Conservation (phyloP, 306 rosid genomes). For the Canavalia ensiformis region DNA sequence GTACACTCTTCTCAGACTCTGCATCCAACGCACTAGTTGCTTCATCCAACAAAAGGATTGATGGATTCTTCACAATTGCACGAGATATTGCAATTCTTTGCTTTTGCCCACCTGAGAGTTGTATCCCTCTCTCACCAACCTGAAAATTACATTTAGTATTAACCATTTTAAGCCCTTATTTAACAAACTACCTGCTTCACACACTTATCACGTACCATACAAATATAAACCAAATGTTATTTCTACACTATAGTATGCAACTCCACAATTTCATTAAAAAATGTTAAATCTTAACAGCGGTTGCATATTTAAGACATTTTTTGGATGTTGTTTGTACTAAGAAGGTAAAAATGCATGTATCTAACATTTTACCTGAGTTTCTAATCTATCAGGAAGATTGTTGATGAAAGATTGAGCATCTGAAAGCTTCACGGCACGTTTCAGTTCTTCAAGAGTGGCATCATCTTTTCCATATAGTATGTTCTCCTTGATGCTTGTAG, state of each 20-base stretch:
- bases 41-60: constrained; percentile 85
- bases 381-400: constrained; percentile 92
- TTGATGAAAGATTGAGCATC: constrained; percentile 87
- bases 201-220: not conserved
- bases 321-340: no score
- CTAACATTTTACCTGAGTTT: constrained; percentile 76
- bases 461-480: constrained; percentile 90
- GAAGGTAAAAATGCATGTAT: constrained; percentile 7
- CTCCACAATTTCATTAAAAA: not conserved
- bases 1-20: constrained; percentile 96
- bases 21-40: constrained; percentile 97
- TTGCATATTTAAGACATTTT: not conserved
- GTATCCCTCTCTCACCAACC: constrained; percentile 99
- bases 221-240: not conserved
- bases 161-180: not conserved
- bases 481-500: constrained; percentile 89
- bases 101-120: constrained; percentile 94
- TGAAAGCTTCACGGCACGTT: constrained; percentile 84
- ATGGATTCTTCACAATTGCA: constrained; percentile 91
- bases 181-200: not conserved
- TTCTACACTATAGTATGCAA: not conserved
- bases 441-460: constrained; percentile 85
- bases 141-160: constrained; percentile 41
- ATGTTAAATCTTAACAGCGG: not conserved
- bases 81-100: constrained; percentile 96